Conservation (phyloP, 345 rosid genomes). For the Eucalyptus erythrocorys region DNA sequence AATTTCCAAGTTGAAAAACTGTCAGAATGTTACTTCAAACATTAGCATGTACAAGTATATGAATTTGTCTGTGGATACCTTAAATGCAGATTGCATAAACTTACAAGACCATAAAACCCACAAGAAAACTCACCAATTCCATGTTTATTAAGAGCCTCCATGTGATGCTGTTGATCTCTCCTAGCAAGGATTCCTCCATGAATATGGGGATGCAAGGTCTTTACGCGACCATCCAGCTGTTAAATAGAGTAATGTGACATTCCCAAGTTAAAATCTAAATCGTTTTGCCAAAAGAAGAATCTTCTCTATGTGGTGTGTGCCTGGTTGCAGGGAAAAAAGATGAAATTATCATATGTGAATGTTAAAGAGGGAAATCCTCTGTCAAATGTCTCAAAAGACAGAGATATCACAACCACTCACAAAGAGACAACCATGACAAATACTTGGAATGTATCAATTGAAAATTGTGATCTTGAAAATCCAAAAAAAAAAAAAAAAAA, state of each 20-base stretch:
- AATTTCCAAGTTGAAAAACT: background rate
- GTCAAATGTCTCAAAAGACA: background rate
- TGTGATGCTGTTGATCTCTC: constrained; percentile 78
- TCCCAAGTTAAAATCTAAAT: background rate
- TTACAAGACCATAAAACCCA: background rate
- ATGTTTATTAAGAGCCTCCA: constrained; percentile 79
- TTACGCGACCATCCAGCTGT: constrained; percentile 96
- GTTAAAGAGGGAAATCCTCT: background rate
- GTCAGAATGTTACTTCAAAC: background rate
- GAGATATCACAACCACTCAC: background rate
- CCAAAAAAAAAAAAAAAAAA: too few species aligned
- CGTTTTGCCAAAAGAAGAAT: background rate
- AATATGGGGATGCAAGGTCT: constrained; percentile 85
- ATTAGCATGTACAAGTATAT: background rate
- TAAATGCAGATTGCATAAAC: background rate
- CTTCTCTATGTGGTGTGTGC: background rate
- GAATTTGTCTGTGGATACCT: background rate
- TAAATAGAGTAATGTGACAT: background rate
- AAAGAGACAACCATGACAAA: background rate
- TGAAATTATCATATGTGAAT: background rate
- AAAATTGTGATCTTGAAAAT: too few species aligned
- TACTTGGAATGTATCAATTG: background rate
- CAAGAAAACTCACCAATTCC: constrained; percentile 59
- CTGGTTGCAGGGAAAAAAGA: background rate
- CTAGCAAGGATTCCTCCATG: constrained; percentile 97